A percentile compares a stretch with the other conserved stretches of the same genome.
phyloP scores from a whole-genome alignment of 768 basidiomycete species.

The Butyriboletus loyo region DNA sequence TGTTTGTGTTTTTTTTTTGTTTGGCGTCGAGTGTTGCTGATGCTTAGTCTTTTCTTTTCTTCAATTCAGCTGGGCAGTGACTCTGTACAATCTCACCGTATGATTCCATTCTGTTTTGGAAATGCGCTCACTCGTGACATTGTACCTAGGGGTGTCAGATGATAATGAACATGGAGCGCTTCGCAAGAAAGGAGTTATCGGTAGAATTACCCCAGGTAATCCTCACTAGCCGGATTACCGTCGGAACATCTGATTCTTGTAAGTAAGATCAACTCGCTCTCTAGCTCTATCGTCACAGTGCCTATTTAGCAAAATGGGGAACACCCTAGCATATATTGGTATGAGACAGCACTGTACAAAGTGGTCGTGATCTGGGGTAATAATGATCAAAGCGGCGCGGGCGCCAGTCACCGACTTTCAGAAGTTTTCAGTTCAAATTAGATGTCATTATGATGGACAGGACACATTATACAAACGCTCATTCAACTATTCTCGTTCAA shows the following conservation, averaged over 20 bases:
- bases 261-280: neutral
- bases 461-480: too few relatives aligned
- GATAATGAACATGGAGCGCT: slow-evolving; percentile 21
- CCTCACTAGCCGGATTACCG: slow-evolving; percentile 12
- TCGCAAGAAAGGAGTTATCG: slow-evolving; percentile 4
- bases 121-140: neutral
- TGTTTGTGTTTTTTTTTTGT: slow-evolving; percentile 4
- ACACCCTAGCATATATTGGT: neutral
- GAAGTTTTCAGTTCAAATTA: too few relatives aligned
- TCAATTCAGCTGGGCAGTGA: slow-evolving; percentile 12
- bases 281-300: neutral
- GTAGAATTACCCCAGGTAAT: neutral
- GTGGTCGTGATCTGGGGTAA: neutral
- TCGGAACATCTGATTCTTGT: neutral
- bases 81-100: slow-evolving; percentile 14
- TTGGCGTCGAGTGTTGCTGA: slow-evolving; percentile 1
- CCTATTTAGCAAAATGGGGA: neutral
- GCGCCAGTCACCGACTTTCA: too few relatives aligned
- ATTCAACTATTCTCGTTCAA: too few relatives aligned
- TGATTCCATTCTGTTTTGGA: neutral
- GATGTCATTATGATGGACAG: too few relatives aligned
- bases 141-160: slow-evolving; percentile 23
- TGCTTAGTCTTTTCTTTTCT: neutral
- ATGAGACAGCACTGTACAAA: neutral
- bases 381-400: too few relatives aligned